Evolutionary conservation across 345 rosid genomes (phyloP).

Genomic region (Eucalyptus polybractea): DNA sequence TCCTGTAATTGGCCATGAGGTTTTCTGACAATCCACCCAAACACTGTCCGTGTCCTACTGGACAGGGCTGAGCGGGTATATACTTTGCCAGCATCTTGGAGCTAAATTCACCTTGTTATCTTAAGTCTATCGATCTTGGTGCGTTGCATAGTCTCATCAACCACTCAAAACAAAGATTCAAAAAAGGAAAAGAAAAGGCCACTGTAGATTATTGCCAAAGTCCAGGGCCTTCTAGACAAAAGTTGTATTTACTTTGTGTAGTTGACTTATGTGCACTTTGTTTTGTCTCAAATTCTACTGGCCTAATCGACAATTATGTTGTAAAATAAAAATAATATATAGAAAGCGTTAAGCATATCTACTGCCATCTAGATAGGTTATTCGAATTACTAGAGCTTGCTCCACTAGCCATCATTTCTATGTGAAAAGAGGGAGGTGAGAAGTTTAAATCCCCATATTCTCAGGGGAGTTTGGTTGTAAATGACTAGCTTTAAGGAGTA

Average conservation of each 20-base stretch:
- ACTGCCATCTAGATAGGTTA: rapidly evolving
- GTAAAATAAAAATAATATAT: background rate
- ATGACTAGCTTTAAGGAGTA: rapidly evolving
- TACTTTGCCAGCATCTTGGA: background rate
- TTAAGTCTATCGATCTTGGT: background rate
- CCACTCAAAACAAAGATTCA: background rate
- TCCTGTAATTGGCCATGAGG: background rate
- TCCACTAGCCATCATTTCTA: rapidly evolving
- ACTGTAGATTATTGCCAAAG: background rate
- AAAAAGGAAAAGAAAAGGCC: background rate
- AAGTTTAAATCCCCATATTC: rapidly evolving
- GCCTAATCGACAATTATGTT: background rate
- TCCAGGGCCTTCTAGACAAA: background rate
- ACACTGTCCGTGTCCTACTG: background rate
- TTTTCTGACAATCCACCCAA: background rate
- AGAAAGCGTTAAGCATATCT: too few species aligned
- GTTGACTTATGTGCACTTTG: background rate
- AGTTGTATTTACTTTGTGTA: background rate
- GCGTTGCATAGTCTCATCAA: background rate
- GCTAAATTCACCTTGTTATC: background rate
- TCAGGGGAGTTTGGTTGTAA: rapidly evolving
- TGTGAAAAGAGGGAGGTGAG: rapidly evolving
- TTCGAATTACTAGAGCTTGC: too few species aligned
- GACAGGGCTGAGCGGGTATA: background rate
- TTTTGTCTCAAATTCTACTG: background rate